A percentile compares a stretch with the other conserved stretches of the same genome.
Evolutionary conservation across 2,329 filamentous ascomycete genomes (phyloP).

Genomic region (Botryotinia convoluta): DNA sequence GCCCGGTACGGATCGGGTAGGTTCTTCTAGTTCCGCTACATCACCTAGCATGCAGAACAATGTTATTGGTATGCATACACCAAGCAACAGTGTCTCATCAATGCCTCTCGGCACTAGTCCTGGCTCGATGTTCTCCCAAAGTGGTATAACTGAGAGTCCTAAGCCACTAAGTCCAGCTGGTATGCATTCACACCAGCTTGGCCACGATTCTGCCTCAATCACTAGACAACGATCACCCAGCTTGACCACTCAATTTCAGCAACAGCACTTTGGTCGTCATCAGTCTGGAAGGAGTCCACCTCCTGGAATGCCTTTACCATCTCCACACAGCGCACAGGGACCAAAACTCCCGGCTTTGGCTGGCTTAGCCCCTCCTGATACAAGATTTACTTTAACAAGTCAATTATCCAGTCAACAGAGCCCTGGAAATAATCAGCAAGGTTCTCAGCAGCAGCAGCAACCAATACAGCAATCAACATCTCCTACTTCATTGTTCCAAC

Average conservation of each 20-base stretch:
- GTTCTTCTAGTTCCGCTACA: slow-evolving; percentile 50
- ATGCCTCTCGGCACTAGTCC: slow-evolving; percentile 46
- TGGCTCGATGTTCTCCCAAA: slow-evolving; percentile 63
- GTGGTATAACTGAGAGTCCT: slow-evolving; percentile 78
- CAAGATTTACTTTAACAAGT: slow-evolving; percentile 36
- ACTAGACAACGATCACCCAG: slow-evolving; percentile 64
- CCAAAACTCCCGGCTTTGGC: slow-evolving; percentile 38
- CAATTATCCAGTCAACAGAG: slow-evolving; percentile 33
- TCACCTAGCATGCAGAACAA: slow-evolving; percentile 48
- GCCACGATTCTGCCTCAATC: slow-evolving; percentile 52
- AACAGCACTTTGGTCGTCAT: slow-evolving; percentile 59
- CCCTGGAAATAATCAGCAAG: slow-evolving; percentile 25
- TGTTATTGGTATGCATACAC: slow-evolving; percentile 44
- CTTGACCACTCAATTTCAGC: slow-evolving; percentile 62
- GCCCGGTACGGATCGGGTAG: slow-evolving; percentile 56
- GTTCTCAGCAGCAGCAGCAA: slow-evolving; percentile 28
- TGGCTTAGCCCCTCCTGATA: slow-evolving; percentile 38
- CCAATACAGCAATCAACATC: slow-evolving; percentile 27
- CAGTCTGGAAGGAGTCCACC: slow-evolving; percentile 54
- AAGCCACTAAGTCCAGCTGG: slow-evolving; percentile 70
- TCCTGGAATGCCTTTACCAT: slow-evolving; percentile 35
- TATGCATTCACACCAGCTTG: slow-evolving; percentile 48
- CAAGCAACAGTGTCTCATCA: slow-evolving; percentile 51
- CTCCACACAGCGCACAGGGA: slow-evolving; percentile 33
- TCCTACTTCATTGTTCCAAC: slow-evolving; percentile 39